Evolutionary conservation across 345 rosid species (phyloP).

Genomic region (Conringia planisiliqua): DNA sequence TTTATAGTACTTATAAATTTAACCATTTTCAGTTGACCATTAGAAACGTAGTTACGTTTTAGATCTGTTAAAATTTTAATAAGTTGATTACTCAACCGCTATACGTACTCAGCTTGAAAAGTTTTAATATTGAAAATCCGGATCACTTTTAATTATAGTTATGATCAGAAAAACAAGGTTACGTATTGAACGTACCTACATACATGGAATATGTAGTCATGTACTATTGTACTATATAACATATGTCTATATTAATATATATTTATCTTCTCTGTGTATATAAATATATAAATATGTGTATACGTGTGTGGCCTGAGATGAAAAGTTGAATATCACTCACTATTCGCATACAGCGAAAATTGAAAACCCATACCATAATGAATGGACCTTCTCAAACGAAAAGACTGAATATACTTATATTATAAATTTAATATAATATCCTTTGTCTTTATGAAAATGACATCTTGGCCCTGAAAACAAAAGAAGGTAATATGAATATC

Average conservation of each 20-base stretch:
- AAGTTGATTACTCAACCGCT: too few relatives aligned
- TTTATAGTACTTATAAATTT: too few relatives aligned
- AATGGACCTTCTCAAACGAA: constrained; percentile 30
- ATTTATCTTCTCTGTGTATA: neutral
- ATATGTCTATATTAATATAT: neutral
- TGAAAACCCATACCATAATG: constrained; percentile 26
- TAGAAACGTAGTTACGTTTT: too few relatives aligned
- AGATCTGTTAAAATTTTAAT: too few relatives aligned
- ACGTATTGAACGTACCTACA: neutral
- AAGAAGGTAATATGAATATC: constrained; percentile 2
- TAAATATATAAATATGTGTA: neutral
- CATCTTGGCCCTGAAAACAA: constrained; percentile 7
- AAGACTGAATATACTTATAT: constrained; percentile 19
- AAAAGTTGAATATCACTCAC: constrained; percentile 6
- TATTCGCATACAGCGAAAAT: constrained; percentile 5
- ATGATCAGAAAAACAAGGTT: neutral
- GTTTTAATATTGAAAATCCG: too few relatives aligned
- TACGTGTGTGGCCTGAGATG: constrained; percentile 22
- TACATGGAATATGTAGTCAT: neutral
- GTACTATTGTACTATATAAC: neutral
- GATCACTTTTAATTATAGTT: neutral
- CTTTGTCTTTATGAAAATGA: constrained; percentile 13
- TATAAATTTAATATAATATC: neutral
- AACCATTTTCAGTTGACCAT: too few relatives aligned
- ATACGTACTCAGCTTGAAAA: too few relatives aligned